Evolutionary conservation across 1,284 basidiomycete genomes (phyloP).

Genomic region (Boletus holoroseus): DNA sequence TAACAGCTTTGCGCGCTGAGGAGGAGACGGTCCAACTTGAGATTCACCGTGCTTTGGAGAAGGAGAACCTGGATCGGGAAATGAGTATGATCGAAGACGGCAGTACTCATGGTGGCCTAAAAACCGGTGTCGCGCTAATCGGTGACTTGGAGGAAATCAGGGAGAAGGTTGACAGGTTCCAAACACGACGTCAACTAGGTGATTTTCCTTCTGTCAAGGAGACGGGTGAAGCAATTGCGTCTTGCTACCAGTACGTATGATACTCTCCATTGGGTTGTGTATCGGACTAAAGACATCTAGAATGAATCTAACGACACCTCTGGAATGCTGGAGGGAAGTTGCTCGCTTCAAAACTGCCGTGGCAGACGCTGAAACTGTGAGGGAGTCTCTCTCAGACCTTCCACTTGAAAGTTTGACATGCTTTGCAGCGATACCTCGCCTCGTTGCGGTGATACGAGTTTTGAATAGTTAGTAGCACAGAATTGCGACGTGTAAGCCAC

Average conservation of each 20-base stretch:
- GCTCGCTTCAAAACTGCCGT: slow-evolving; percentile 69
- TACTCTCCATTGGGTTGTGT: background rate
- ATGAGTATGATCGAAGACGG: slow-evolving; percentile 36
- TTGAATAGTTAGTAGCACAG: background rate
- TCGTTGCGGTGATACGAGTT: slow-evolving; percentile 25
- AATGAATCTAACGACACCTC: slow-evolving; percentile 49
- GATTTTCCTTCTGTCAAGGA: slow-evolving; percentile 55
- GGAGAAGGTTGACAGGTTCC: slow-evolving; percentile 68
- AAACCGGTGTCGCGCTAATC: slow-evolving; percentile 55
- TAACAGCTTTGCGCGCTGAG: slow-evolving; percentile 55
- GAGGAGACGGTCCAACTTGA: slow-evolving; percentile 61
- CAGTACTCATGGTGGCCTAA: slow-evolving; percentile 41
- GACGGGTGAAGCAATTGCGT: slow-evolving; percentile 54
- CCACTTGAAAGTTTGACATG: slow-evolving; percentile 11
- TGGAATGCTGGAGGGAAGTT: slow-evolving; percentile 78
- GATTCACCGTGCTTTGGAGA: slow-evolving; percentile 68
- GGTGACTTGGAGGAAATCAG: slow-evolving; percentile 71
- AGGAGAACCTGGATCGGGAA: slow-evolving; percentile 75
- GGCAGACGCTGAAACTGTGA: slow-evolving; percentile 57
- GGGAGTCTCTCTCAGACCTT: slow-evolving; percentile 14
- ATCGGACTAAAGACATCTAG: slow-evolving; percentile 36
- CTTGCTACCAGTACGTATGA: slow-evolving; percentile 61
- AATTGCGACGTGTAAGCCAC: background rate
- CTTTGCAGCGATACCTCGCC: slow-evolving; percentile 26
- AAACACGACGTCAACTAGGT: slow-evolving; percentile 49